Percentiles rank a stretch among this genome's conserved stretches.
Evolutionary conservation across 495 filamentous ascomycete genomes (phyloP).

Genomic region (Penicillium riverlandense): DNA sequence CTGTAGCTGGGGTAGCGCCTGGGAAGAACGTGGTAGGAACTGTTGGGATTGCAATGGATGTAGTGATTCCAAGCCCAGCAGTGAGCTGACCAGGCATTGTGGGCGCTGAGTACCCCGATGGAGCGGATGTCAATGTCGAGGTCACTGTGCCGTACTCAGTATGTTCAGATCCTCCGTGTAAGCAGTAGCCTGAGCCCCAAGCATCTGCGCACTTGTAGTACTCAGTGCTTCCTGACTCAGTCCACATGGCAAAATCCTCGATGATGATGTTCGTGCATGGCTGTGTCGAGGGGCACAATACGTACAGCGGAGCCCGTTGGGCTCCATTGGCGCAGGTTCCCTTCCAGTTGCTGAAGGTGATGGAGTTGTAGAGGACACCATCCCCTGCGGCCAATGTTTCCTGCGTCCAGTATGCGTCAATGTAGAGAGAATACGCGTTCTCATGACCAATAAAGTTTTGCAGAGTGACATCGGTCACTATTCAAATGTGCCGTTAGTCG

Average conservation of each 20-base stretch:
- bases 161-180: constrained; percentile 11
- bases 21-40: constrained; percentile 44
- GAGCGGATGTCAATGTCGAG: constrained; percentile 22
- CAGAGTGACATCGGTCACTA: constrained; percentile 8
- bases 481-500: neutral
- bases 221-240: constrained; percentile 33
- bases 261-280: constrained; percentile 44
- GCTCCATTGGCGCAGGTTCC: constrained; percentile 41
- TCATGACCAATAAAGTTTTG: constrained; percentile 22
- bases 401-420: constrained; percentile 43
- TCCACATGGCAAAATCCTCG: constrained; percentile 45
- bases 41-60: constrained; percentile 39
- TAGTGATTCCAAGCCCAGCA: constrained; percentile 28
- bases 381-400: constrained; percentile 16
- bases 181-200: constrained; percentile 37
- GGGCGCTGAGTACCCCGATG: constrained; percentile 31
- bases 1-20: constrained; percentile 21
- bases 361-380: constrained; percentile 36
- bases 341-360: constrained; percentile 46
- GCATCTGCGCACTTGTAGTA: constrained; percentile 36
- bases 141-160: constrained; percentile 16
- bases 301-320: constrained; percentile 35
- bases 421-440: constrained; percentile 36
- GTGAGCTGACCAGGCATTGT: constrained; percentile 36
- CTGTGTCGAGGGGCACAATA: constrained; percentile 31